Base-by-base conservation (phyloP, 1,284 basidiomycete genomes). In the Kwoniella shivajii region DNA sequence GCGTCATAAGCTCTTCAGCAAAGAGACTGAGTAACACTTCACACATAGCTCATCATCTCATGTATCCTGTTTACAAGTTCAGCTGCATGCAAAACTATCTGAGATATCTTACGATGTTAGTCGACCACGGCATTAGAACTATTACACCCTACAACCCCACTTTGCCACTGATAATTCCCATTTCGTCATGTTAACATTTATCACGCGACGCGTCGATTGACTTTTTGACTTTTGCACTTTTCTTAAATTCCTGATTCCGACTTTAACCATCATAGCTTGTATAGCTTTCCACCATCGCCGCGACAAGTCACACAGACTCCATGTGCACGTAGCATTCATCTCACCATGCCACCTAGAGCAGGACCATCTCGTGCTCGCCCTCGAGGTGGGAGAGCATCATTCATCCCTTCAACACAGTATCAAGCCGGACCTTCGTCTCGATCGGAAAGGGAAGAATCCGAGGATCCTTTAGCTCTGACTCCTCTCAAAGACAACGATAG, bases 401-500 rank as follows among this genome's bases (percentile, higher is more conserved):
- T 53, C n/a, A 29, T 53, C 20, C 51, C 43, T 7, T 44, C 51
- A 22, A 53, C 51, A 16, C 51, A 53, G 46, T 43, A 38, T 30
- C 24, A 29, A 4, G 34, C 26, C 22, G 47, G 24, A n/a, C 27
- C 29, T 0, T 42, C 38, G 11, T 4, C 34, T 20, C 22, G 51
- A 45, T 45, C 45, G 13, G 16, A n/a, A 0, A 47, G 45, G 30
- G 51, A 49, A 13, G 54, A 59, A 30, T 45, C 46, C 7, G 60
- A 58, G 3, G 60, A 61, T 58, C 60, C 60, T 1, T 45, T 61
- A n/a, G 60, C 60, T 38, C 29, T 61, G 29, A 48, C 54, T 41
- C 60, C 56, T 13, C 29, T 55, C 4, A 46, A 38, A 39, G 33
- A 24, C 14, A 38, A n/a, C n/a, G n/a, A n/a, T n/a, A n/a, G n/a